These are phyloP conservation scores for Coix lacrymajobi DNA, from an alignment of 176 grass and related monocot species.

Conservation along the genomic window DNA sequence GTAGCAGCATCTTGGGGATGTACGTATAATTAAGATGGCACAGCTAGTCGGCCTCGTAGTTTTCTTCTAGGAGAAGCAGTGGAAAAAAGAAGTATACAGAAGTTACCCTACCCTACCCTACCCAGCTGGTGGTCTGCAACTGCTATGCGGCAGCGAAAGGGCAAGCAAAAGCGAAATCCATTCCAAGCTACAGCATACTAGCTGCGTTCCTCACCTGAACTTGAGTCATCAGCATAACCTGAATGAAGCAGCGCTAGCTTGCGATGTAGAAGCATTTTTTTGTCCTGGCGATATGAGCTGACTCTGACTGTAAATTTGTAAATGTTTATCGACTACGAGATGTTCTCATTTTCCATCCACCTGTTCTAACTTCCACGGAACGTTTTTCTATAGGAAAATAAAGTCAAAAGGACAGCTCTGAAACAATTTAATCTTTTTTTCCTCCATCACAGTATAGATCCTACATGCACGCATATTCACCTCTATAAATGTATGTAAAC, in stretches of 20 bases:
- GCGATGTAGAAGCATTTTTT: background rate
- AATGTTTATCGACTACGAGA: background rate
- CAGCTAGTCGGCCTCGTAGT: background rate
- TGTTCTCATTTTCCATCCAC: background rate
- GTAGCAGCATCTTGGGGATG: background rate
- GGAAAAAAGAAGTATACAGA: background rate
- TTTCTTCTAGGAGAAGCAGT: background rate
- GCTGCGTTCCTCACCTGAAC: background rate
- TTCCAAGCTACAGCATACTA: background rate
- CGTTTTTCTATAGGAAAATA: background rate
- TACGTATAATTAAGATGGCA: background rate
- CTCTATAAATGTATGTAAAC: no score
- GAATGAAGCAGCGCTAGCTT: background rate
- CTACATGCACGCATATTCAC: no score
- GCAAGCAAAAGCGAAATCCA: background rate
- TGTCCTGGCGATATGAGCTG: background rate
- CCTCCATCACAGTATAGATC: no score
- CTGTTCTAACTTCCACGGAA: no score
- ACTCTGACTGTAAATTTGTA: constrained; percentile 12
- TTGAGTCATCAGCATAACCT: background rate
- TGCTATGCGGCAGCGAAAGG: background rate
- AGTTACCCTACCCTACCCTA: background rate
- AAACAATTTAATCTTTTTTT: background rate
- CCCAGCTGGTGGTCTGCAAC: background rate
- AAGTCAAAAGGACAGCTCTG: background rate